Base-by-base conservation (phyloP, 768 basidiomycete species). In the Lactarius hatsudake region DNA sequence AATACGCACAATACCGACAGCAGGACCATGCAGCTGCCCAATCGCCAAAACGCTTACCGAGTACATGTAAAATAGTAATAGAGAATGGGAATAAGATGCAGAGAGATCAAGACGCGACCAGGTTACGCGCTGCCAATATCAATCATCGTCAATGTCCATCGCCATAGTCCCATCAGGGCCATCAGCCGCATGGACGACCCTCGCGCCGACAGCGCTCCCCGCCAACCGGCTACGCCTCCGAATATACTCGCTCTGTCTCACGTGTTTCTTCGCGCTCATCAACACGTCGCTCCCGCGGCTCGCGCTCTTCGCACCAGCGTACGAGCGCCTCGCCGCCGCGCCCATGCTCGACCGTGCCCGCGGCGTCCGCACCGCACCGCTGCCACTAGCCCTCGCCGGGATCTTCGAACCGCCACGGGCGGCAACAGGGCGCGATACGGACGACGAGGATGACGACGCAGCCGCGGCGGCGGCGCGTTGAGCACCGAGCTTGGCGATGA, bases 191-290 rank as follows among this genome's bases (percentile, higher is more conserved):
- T n/a, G 23, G 4, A 32, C n/a, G 40, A 4, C 32, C 51, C 5
- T 58, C 8, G 18, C 28, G n/a, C 56, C 64, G 20, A 63, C 67
- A 10, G 30, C 45, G 12, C 66, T 67, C 34, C 57, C 71, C 7
- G 65, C 72, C 48, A 70, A 75, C 18, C 81, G 78, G 69, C 85
- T 90, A 73, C 77, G 79, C 73, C 88, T 78, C 70, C 87, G 79
- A 26, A 82, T 81, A 72, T 88, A 86, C 79, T 92, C 91, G 71
- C 90, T 93, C 80, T 90, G 89, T 73, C 91, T 85, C 62, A 83
- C 85, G 68, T 85, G 79, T 77, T 86, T 90, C 83, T 87, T 90
- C 71, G 87, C 87, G 64, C 85, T 87, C 81, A 87, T 81, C 73
- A 84, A 64, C 69, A 86, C 71, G 36, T 78, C 78, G 51, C 71